These are phyloP conservation scores for Boletus pseudopeckii DNA, from an alignment of 768 basidiomycete species.

Conservation along the genomic window DNA sequence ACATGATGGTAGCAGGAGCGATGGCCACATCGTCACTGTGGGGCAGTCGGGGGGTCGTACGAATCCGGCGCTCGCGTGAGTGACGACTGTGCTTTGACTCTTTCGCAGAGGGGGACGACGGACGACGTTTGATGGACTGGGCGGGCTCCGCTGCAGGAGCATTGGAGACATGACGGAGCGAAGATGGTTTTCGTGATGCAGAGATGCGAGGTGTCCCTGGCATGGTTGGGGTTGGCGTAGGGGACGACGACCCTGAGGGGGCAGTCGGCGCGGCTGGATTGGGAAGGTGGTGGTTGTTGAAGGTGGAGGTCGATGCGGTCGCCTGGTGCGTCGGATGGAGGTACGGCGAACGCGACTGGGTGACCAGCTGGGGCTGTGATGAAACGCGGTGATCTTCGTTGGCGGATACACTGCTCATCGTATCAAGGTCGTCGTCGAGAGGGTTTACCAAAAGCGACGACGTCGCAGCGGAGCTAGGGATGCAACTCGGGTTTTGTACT, in stretches of 20 bases:
- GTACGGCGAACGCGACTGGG: constrained; percentile 37
- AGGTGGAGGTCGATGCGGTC: constrained; percentile 36
- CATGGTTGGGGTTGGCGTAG: constrained; percentile 13
- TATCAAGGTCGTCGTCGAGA: constrained; percentile 22
- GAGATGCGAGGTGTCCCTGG: constrained; percentile 27
- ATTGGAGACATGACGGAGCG: constrained; percentile 30
- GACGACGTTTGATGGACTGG: constrained; percentile 25
- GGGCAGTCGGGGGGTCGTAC: constrained; percentile 55
- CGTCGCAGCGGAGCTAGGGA: neutral
- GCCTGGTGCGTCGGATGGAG: constrained; percentile 34
- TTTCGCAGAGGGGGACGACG: constrained; percentile 28
- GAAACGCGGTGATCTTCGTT: constrained; percentile 15
- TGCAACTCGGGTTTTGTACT: constrained; percentile 12
- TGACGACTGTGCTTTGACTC: constrained; percentile 17
- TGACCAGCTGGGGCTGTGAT: neutral
- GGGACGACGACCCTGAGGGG: constrained; percentile 3
- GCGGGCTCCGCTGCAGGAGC: constrained; percentile 24
- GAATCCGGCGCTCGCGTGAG: constrained; percentile 34
- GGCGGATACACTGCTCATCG: constrained; percentile 20
- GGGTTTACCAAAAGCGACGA: constrained; percentile 4
- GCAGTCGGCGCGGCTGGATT: neutral
- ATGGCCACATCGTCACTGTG: constrained; percentile 55
- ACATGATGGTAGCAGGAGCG: constrained; percentile 73
- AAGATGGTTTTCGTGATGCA: constrained; percentile 31
- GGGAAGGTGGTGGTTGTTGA: constrained; percentile 22